phyloP scores from a whole-genome alignment of 2,329 filamentous ascomycete genomes.

The Pyrenophora seminiperda region DNA sequence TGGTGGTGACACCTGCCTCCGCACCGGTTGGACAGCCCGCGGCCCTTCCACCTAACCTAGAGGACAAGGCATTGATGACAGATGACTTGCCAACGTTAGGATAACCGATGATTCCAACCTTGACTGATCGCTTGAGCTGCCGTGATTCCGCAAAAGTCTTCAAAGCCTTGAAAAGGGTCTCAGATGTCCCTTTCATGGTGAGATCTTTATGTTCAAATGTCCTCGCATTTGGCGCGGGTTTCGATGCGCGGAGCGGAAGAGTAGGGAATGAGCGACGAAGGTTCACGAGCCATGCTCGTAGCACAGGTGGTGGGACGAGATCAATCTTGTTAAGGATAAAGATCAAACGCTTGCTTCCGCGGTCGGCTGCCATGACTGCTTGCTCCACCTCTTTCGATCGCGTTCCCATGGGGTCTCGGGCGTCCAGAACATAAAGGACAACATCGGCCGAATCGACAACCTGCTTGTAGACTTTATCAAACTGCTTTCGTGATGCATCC shows the following conservation, averaged over 20 bases:
- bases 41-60: slow-evolving; percentile 71
- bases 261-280: slow-evolving; percentile 90
- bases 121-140: slow-evolving; percentile 85
- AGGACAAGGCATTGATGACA: slow-evolving; percentile 89
- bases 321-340: slow-evolving; percentile 96
- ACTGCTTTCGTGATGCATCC: slow-evolving; percentile 79
- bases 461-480: slow-evolving; percentile 95
- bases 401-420: slow-evolving; percentile 87
- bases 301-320: slow-evolving; percentile 78
- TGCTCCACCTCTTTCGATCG: slow-evolving; percentile 89
- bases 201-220: slow-evolving; percentile 92
- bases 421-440: slow-evolving; percentile 89
- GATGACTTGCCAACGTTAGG: slow-evolving; percentile 97
- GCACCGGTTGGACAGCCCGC: slow-evolving; percentile 84
- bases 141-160: slow-evolving; percentile 85
- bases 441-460: slow-evolving; percentile 90
- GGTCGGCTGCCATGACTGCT: slow-evolving; percentile 85
- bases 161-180: slow-evolving; percentile 83
- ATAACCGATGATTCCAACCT: slow-evolving; percentile 92
- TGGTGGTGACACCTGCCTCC: slow-evolving; percentile 90
- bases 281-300: slow-evolving; percentile 83
- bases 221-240: slow-evolving; percentile 80
- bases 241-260: slow-evolving; percentile 83
- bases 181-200: slow-evolving; percentile 82
- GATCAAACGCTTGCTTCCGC: slow-evolving; percentile 83